Evolutionary conservation across 2,329 filamentous ascomycete genomes (phyloP).

Genomic region (Claviceps arundinis): DNA sequence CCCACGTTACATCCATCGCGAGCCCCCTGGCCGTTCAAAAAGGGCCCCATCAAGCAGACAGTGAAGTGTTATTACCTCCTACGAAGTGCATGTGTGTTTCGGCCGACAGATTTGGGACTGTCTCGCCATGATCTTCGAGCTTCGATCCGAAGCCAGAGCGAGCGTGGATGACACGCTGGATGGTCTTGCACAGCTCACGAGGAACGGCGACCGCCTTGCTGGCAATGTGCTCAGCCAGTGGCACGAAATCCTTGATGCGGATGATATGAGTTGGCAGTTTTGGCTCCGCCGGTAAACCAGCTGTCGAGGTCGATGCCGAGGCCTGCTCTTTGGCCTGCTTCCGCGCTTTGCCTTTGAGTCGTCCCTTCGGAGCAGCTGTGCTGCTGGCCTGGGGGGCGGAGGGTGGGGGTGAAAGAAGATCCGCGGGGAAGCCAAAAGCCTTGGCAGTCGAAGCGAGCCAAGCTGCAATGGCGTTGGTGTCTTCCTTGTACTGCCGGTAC

Average conservation of each 20-base stretch:
- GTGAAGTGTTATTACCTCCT: constrained; percentile 19
- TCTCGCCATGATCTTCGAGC: constrained; percentile 10
- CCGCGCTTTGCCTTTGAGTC: neutral
- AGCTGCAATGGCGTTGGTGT: constrained; percentile 24
- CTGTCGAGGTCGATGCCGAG: no score
- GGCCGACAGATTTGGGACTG: constrained; percentile 6
- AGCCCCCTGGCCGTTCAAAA: neutral
- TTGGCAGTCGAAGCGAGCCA: constrained; percentile 30
- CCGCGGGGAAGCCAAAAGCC: constrained; percentile 17
- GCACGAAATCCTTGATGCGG: constrained; percentile 23
- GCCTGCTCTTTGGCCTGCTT: neutral
- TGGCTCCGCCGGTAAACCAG: neutral
- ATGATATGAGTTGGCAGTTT: constrained; percentile 18
- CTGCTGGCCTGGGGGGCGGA: neutral
- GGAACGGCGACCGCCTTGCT: constrained; percentile 15
- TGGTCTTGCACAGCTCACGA: constrained; percentile 14
- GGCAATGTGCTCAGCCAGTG: constrained; percentile 18
- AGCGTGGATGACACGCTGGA: constrained; percentile 23
- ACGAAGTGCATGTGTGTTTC: constrained; percentile 9
- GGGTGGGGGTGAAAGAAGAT: constrained; percentile 7
- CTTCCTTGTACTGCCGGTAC: constrained; percentile 28
- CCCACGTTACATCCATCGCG: no score
- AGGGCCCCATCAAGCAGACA: no score
- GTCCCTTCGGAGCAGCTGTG: neutral
- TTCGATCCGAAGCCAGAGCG: constrained; percentile 16